A percentile compares a stretch with the other conserved stretches of the same genome.
phyloP scores from a whole-genome alignment of 1,284 basidiomycete genomes.

The Fomitopsis pinicola region DNA sequence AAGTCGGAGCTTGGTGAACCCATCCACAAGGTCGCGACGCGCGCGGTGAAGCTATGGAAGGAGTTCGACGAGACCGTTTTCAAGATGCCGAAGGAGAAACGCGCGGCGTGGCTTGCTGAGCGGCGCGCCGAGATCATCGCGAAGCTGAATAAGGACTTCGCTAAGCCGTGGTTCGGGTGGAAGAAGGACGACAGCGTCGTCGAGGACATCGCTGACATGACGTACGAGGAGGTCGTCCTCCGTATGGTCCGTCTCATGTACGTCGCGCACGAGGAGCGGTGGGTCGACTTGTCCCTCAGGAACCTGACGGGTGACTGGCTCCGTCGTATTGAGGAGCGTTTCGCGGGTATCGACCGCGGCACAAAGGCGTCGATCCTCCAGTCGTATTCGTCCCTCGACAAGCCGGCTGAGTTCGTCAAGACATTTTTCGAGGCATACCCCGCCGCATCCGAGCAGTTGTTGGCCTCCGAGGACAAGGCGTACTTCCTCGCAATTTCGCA shows the following conservation, averaged over 20 bases:
- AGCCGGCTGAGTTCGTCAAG: slow-evolving; percentile 75
- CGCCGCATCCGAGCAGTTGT: slow-evolving; percentile 77
- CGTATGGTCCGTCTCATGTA: slow-evolving; percentile 94
- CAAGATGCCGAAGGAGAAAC: slow-evolving; percentile 93
- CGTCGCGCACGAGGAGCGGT: slow-evolving; percentile 85
- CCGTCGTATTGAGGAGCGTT: slow-evolving; percentile 93
- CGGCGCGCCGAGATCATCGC: slow-evolving; percentile 88
- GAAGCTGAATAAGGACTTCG: slow-evolving; percentile 93
- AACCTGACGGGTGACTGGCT: slow-evolving; percentile 98
- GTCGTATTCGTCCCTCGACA: slow-evolving; percentile 82
- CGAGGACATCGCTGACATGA: slow-evolving; percentile 92
- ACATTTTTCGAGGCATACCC: slow-evolving; percentile 86
- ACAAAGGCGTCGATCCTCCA: slow-evolving; percentile 87
- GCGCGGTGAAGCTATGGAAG: slow-evolving; percentile 96
- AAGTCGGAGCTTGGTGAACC: slow-evolving; percentile 98
- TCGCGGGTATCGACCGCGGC: slow-evolving; percentile 86
- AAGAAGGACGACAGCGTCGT: slow-evolving; percentile 88
- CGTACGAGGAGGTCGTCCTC: slow-evolving; percentile 93
- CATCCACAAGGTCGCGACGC: slow-evolving; percentile 98
- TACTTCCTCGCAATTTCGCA: slow-evolving; percentile 96
- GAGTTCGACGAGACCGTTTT: slow-evolving; percentile 98
- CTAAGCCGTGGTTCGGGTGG: slow-evolving; percentile 95
- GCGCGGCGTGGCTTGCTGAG: slow-evolving; percentile 81
- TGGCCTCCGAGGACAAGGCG: slow-evolving; percentile 93
- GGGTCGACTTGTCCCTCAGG: slow-evolving; percentile 92